A percentile compares a stretch with the other conserved stretches of the same genome.
phyloP scores from a whole-genome alignment of 2,329 filamentous ascomycete genomes.

The Lomentospora prolificans region DNA sequence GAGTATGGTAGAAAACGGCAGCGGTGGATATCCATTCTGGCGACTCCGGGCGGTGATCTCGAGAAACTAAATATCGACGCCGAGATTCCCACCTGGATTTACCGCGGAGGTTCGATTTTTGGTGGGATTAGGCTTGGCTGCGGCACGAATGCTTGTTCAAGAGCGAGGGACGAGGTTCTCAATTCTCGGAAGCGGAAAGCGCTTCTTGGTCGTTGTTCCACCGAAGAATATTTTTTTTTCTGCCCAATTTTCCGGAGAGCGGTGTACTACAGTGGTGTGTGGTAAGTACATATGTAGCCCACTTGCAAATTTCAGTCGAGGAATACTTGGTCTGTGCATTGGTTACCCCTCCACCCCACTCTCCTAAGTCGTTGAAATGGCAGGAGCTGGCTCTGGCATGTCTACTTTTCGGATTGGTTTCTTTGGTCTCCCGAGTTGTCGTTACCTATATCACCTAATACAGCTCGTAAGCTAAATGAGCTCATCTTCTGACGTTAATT shows the following conservation, averaged over 20 bases:
- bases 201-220: no score
- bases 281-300: not conserved
- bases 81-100: not conserved
- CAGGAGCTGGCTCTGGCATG: no score
- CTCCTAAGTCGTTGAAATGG: no score
- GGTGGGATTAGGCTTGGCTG: not conserved
- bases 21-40: constrained; percentile 84
- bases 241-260: not conserved
- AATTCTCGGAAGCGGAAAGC: no score
- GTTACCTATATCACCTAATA: not conserved
- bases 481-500: not conserved
- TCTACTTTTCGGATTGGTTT: no score
- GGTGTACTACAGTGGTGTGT: not conserved
- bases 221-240: constrained; percentile 7
- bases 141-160: not conserved
- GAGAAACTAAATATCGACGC: constrained; percentile 8
- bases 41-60: not conserved
- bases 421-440: not conserved
- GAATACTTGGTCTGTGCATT: constrained; percentile 19
- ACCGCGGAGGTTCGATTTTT: not conserved
- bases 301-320: constrained; percentile 14
- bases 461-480: not conserved
- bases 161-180: not conserved
- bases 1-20: constrained; percentile 93
- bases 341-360: constrained; percentile 14